These are phyloP conservation scores for Termitomyces sp. DNA, from an alignment of 768 basidiomycete species.

Conservation along the genomic window DNA sequence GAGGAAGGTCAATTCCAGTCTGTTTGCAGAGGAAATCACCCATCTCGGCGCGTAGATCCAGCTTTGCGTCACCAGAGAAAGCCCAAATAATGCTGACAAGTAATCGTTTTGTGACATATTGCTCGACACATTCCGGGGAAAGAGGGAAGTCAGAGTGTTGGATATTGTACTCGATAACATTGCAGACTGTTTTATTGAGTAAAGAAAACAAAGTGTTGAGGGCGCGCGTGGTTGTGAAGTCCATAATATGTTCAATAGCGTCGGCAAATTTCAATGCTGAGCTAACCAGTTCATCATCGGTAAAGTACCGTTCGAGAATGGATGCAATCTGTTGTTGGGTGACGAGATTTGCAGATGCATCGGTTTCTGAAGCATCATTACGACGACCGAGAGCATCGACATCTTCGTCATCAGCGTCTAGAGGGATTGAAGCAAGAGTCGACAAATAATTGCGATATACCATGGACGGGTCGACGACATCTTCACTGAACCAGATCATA, in stretches of 20 bases:
- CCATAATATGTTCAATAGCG: conserved; percentile 97
- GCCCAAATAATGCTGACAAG: conserved; percentile 96
- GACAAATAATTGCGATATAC: conserved; percentile 85
- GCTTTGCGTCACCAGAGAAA: conserved; percentile 92
- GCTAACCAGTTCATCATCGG: conserved; percentile 73
- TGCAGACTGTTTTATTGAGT: conserved; percentile 92
- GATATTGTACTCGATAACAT: conserved; percentile 89
- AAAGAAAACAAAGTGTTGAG: conserved; percentile 96
- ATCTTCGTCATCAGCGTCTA: conserved; percentile 91
- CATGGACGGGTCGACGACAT: conserved; percentile 88
- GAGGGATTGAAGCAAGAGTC: conserved; percentile 62
- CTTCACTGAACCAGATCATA: conserved; percentile 99
- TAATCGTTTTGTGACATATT: conserved; percentile 86
- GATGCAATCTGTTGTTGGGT: conserved; percentile 73
- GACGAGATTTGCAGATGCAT: conserved; percentile 54
- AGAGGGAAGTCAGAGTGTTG: conserved; percentile 96
- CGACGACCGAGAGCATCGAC: conserved; percentile 60
- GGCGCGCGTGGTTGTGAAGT: conserved; percentile 88
- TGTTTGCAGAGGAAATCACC: conserved; percentile 82
- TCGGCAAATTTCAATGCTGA: conserved; percentile 75
- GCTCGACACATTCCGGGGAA: conserved; percentile 74
- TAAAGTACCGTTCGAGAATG: conserved; percentile 80
- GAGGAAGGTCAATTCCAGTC: conserved; percentile 87
- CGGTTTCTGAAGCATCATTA: conserved; percentile 42
- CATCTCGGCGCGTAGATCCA: conserved; percentile 84